Evolutionary conservation across 805 yeast species (phyloP), one percentile per base, ranked within the genome.

Genomic region (Maudiozyma bulderi): DNA sequence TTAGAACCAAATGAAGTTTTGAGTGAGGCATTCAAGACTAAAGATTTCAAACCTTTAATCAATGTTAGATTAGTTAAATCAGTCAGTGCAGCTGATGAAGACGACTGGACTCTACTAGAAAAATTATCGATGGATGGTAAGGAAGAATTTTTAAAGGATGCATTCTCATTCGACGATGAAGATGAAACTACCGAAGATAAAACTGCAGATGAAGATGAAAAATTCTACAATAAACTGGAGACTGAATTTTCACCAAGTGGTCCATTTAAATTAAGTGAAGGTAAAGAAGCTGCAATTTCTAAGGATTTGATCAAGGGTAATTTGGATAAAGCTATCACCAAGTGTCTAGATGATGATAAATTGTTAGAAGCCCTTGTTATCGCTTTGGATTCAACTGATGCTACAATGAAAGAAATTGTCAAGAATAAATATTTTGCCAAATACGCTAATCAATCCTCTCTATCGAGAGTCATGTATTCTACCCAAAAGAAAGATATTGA

Each of bases 361-460:
- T 66, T 88, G 26, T 65, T 77, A 26, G 98, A 93, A 63, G 96
- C 98, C 3, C 74, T 90, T 56, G 71, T 90, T 30, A 74, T 93
- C 52, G 86, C 98, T 0, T 68, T 85, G 59, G 80, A 81, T 57
- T 86, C 83, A 3, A 65, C 80, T 14, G 80, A 77, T 15, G 73
- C 73, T 5, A 59, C 58, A 15, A 71, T 82, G 62, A 84, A 85
- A 56, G 73, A 77, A 47, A 78, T 80, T 56, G 96, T 84, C 3
- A 81, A 77, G 58, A 75, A 78, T 59, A 82, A 84, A 14, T 93
- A 83, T 64, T 84, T 89, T 67, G 59, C 73, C 35, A 77, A 80
- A 56, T 71, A 76, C 53, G 80, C 79, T 20, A 57, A 67, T 3
- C 54, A 62, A 11, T 67, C 73, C 8, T 68, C 82, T 3, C 73